Evolutionary conservation across 2,329 filamentous ascomycete species (phyloP).

Genomic region (Alternaria sp.): DNA sequence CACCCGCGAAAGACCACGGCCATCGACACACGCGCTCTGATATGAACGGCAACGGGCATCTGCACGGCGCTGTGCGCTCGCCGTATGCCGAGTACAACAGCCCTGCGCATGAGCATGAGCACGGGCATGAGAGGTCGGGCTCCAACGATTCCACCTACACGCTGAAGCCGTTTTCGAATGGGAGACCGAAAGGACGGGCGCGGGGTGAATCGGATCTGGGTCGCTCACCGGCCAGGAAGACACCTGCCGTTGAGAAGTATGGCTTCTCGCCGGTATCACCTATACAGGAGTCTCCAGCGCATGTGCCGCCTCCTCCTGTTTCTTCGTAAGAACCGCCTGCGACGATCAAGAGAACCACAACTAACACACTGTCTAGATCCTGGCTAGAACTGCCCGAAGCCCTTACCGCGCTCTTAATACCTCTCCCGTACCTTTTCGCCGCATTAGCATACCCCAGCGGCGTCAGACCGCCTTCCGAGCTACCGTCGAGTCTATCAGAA

Average conservation of each 20-base stretch:
- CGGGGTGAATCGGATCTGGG: slow-evolving; percentile 56
- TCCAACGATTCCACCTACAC: slow-evolving; percentile 40
- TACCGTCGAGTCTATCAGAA: slow-evolving; percentile 32
- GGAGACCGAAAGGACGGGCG: slow-evolving; percentile 43
- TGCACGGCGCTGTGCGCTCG: slow-evolving; percentile 38
- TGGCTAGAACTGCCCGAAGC: slow-evolving; percentile 53
- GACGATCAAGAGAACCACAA: background rate
- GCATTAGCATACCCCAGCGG: slow-evolving; percentile 52
- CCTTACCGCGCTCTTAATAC: slow-evolving; percentile 58
- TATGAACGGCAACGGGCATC: slow-evolving; percentile 45
- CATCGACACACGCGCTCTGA: slow-evolving; percentile 43
- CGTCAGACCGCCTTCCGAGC: slow-evolving; percentile 17
- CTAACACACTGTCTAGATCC: slow-evolving; percentile 30
- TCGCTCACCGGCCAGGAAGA: slow-evolving; percentile 39
- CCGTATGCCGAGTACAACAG: slow-evolving; percentile 36
- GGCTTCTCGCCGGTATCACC: slow-evolving; percentile 46
- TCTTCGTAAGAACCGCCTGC: slow-evolving; percentile 30
- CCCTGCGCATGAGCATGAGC: slow-evolving; percentile 31
- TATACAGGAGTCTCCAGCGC: slow-evolving; percentile 38
- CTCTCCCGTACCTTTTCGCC: slow-evolving; percentile 57
- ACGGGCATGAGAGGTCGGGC: slow-evolving; percentile 26
- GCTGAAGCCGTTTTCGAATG: slow-evolving; percentile 37
- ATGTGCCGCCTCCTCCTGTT: slow-evolving; percentile 9
- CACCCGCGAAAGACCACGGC: slow-evolving; percentile 31
- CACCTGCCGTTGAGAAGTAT: slow-evolving; percentile 25